phyloP scores from a whole-genome alignment of 768 basidiomycete species.

The Rhizopogon salebrosus region DNA sequence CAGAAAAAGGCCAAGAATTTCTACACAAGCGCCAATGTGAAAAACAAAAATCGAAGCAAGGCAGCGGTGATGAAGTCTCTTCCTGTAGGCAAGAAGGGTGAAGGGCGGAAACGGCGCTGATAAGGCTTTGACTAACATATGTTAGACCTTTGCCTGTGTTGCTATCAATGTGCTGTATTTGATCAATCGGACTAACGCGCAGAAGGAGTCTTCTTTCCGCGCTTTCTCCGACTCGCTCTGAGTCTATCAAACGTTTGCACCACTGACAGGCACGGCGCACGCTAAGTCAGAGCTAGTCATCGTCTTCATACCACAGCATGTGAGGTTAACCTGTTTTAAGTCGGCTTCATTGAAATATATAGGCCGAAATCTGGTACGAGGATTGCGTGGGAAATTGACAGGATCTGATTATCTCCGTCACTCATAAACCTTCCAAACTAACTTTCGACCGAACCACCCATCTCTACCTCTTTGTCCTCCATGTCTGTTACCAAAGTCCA shows the following conservation, averaged over 20 bases:
- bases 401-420: slow-evolving; percentile 1
- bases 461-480: slow-evolving; percentile 32
- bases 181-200: slow-evolving; percentile 8
- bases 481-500: slow-evolving; percentile 93
- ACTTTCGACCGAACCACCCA: background rate
- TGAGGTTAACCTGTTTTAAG: too few species aligned
- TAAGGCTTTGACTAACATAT: slow-evolving; percentile 4
- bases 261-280: background rate
- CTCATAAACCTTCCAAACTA: background rate
- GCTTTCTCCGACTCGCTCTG: slow-evolving; percentile 5
- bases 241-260: slow-evolving; percentile 1
- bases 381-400: slow-evolving; percentile 30
- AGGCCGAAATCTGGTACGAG: slow-evolving; percentile 10
- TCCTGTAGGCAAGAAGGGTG: slow-evolving; percentile 45
- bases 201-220: slow-evolving; percentile 5
- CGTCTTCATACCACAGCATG: too few species aligned
- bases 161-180: slow-evolving; percentile 2
- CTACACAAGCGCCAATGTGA: slow-evolving; percentile 79
- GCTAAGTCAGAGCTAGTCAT: too few species aligned
- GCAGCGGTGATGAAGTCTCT: slow-evolving; percentile 55
- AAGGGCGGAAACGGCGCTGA: slow-evolving; percentile 34
- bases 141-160: slow-evolving; percentile 1
- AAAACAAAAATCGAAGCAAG: slow-evolving; percentile 77
- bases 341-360: background rate
- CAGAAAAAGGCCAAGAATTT: slow-evolving; percentile 89